Conservation (phyloP, 2,329 filamentous ascomycete genomes). For the Trichoderma sp. region DNA sequence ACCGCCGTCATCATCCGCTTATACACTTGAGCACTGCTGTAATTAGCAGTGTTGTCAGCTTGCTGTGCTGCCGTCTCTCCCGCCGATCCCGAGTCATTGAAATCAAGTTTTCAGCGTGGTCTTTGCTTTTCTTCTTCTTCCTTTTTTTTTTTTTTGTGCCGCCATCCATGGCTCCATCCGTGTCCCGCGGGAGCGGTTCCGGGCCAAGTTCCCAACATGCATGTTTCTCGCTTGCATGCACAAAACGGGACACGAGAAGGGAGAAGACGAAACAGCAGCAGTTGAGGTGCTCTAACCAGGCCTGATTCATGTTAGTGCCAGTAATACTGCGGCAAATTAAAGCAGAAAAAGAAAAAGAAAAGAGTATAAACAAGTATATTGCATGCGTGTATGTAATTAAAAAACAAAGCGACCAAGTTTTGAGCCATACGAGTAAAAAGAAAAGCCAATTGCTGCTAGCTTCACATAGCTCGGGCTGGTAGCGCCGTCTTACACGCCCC, state of each 20-base stretch:
- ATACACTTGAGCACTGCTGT: background rate
- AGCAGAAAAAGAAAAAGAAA: background rate
- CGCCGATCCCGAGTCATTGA: slow-evolving; percentile 24
- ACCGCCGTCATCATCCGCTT: background rate
- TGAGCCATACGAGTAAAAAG: background rate
- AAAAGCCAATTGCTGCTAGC: background rate
- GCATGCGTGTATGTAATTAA: background rate
- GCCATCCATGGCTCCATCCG: slow-evolving; percentile 14
- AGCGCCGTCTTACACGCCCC: slow-evolving; percentile 2
- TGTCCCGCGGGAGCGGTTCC: slow-evolving; percentile 20
- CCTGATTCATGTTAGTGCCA: background rate
- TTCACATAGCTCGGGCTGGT: background rate
- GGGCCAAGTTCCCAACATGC: slow-evolving; percentile 3
- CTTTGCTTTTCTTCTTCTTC: background rate
- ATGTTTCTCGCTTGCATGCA: background rate
- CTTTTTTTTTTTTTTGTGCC: background rate
- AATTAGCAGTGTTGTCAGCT: background rate
- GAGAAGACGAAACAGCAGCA: background rate
- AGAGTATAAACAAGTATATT: background rate
- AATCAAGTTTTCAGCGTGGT: background rate
- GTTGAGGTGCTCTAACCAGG: background rate
- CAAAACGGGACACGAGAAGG: background rate
- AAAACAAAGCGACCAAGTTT: background rate
- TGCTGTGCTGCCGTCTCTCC: slow-evolving; percentile 10
- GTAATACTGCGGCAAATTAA: background rate